A percentile compares a stretch with the other conserved stretches of the same genome.
phyloP scores from a whole-genome alignment of 495 filamentous ascomycete species.

The Aspergillus steynii region DNA sequence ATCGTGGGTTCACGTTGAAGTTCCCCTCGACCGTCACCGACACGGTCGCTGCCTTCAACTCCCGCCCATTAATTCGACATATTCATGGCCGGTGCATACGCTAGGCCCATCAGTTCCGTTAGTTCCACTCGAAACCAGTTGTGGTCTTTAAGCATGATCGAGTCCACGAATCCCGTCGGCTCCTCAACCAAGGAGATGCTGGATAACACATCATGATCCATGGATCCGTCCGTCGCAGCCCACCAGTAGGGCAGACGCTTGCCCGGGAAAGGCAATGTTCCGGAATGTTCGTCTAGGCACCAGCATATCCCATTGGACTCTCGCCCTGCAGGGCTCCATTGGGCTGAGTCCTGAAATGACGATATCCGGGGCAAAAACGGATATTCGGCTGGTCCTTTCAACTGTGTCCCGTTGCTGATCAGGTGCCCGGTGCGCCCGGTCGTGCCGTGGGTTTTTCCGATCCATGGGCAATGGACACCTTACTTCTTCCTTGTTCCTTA shows the following conservation, averaged over 20 bases:
- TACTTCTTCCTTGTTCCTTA: no score
- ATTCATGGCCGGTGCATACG: background rate
- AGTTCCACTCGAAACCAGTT: background rate
- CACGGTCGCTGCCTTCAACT: no score
- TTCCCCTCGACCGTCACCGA: no score
- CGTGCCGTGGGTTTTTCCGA: no score
- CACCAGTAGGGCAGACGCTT: slow-evolving; percentile 2
- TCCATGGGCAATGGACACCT: no score
- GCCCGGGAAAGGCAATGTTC: slow-evolving; percentile 11
- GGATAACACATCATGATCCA: background rate
- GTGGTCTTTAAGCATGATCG: background rate
- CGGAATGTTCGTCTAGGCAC: slow-evolving; percentile 18
- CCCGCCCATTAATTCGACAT: background rate
- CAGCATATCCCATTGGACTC: slow-evolving; percentile 6
- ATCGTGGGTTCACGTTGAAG: no score
- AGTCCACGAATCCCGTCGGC: no score
- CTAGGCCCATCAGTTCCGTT: background rate
- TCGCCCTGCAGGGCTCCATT: slow-evolving; percentile 4
- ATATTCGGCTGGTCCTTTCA: no score
- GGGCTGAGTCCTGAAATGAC: background rate
- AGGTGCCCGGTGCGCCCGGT: no score
- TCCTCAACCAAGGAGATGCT: background rate
- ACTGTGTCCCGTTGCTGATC: no score
- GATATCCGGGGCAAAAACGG: background rate
- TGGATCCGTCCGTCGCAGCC: background rate